A percentile compares a stretch with the other conserved stretches of the same genome.
Evolutionary conservation across 768 basidiomycete species (phyloP).

Genomic region (Boletellus ananas): DNA sequence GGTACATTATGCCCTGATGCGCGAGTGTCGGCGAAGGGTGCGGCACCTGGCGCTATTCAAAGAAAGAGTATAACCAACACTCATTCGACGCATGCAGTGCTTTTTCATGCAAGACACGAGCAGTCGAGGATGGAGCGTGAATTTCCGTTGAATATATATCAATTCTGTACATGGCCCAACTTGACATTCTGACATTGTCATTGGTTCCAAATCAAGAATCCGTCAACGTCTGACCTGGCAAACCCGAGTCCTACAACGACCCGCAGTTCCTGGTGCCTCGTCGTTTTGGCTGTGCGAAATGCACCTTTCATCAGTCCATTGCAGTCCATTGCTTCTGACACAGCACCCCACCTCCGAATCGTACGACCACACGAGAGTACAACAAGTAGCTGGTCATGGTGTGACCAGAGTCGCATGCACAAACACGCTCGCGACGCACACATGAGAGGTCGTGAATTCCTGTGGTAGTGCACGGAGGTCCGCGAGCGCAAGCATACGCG

Average conservation of each 20-base stretch:
- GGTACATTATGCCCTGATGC: slow-evolving; percentile 13
- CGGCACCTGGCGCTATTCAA: neutral
- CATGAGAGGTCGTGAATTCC: neutral
- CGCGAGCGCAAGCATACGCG: neutral
- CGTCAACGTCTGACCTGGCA: neutral
- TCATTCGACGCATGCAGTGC: neutral
- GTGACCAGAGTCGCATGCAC: neutral
- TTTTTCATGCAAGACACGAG: neutral
- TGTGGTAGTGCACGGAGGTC: neutral
- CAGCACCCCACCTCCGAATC: neutral
- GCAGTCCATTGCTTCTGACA: slow-evolving; percentile 2
- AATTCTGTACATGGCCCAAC: neutral
- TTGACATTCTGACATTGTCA: neutral
- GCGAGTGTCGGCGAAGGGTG: slow-evolving; percentile 8
- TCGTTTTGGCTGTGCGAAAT: slow-evolving; percentile 13
- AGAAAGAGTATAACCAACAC: neutral
- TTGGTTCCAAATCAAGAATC: neutral
- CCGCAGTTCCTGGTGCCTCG: slow-evolving; percentile 22
- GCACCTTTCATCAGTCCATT: slow-evolving; percentile 6
- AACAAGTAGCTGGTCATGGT: neutral
- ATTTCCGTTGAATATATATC: neutral
- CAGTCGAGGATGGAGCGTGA: neutral
- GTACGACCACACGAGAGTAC: slow-evolving; percentile 1
- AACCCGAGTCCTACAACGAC: neutral
- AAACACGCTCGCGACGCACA: neutral